Conservation (phyloP, 176 grass and related monocot species). For the Leersia perrieri region DNA sequence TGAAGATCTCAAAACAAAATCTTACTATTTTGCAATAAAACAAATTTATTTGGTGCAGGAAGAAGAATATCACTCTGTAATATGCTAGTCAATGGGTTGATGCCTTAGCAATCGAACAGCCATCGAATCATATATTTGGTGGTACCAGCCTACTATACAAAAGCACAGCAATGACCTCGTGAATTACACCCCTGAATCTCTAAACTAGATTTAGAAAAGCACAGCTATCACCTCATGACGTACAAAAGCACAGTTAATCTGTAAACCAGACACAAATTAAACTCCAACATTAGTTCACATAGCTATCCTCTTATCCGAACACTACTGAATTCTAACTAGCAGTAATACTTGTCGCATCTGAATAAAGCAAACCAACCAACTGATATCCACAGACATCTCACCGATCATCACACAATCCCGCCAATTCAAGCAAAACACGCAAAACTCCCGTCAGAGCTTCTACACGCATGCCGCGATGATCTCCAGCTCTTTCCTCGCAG, state of each 20-base stretch:
- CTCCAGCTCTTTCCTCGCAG: not conserved
- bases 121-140: not conserved
- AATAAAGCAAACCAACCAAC: not conserved
- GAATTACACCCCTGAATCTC: too few relatives aligned
- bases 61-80: not conserved
- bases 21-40: constrained; percentile 4
- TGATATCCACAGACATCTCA: constrained; percentile 9
- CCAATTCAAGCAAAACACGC: not conserved
- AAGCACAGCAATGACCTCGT: not conserved
- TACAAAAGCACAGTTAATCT: too few relatives aligned
- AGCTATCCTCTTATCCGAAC: not conserved
- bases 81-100: not conserved
- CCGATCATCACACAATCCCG: not conserved
- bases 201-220: too few relatives aligned
- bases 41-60: not conserved
- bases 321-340: not conserved
- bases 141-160: not conserved
- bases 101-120: not conserved
- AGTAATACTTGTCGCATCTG: not conserved
- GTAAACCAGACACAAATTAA: not conserved
- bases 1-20: not conserved
- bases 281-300: not conserved
- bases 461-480: not conserved
- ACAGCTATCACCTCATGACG: not conserved
- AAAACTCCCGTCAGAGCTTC: not conserved